A percentile compares a stretch with the other conserved stretches of the same genome.
These are phyloP conservation scores for Sporothrix dimorphospora DNA, from an alignment of 2,329 filamentous ascomycete genomes.

Conservation along the genomic window DNA sequence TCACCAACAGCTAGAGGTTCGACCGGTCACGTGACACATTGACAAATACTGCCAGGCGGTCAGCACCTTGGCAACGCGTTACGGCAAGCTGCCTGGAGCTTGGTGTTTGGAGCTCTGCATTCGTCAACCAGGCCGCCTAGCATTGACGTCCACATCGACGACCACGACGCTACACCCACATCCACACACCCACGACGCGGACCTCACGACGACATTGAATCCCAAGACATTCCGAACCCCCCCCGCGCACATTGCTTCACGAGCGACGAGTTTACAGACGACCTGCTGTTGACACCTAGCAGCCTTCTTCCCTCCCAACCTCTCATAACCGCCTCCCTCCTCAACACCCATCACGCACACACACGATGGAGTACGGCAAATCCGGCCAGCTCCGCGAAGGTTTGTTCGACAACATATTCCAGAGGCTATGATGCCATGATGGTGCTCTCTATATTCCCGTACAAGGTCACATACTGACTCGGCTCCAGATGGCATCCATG, in stretches of 20 bases:
- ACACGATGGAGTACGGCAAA: conserved; percentile 64
- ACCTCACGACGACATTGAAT: background rate
- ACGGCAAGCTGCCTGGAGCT: conserved; percentile 34
- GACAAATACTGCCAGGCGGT: conserved; percentile 32
- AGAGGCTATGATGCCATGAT: background rate
- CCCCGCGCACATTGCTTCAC: background rate
- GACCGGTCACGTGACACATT: conserved; percentile 27
- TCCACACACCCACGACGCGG: background rate
- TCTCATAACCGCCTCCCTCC: background rate
- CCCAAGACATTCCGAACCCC: too few relatives aligned
- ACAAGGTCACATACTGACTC: background rate
- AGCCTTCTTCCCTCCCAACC: background rate
- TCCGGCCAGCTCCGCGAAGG: conserved; percentile 67
- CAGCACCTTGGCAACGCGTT: conserved; percentile 30
- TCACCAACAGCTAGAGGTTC: background rate
- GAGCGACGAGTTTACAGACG: background rate
- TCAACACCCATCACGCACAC: background rate
- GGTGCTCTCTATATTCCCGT: background rate
- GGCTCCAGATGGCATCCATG: conserved; percentile 87
- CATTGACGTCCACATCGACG: conserved; percentile 29
- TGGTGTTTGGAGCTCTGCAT: conserved; percentile 15
- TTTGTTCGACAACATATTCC: background rate
- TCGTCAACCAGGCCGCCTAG: conserved; percentile 23
- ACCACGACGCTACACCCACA: conserved; percentile 31
- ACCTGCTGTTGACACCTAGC: background rate